Percentiles rank a stretch among this genome's conserved stretches.
phyloP scores from a whole-genome alignment of 345 rosid genomes.

The Boechera retrofracta region DNA sequence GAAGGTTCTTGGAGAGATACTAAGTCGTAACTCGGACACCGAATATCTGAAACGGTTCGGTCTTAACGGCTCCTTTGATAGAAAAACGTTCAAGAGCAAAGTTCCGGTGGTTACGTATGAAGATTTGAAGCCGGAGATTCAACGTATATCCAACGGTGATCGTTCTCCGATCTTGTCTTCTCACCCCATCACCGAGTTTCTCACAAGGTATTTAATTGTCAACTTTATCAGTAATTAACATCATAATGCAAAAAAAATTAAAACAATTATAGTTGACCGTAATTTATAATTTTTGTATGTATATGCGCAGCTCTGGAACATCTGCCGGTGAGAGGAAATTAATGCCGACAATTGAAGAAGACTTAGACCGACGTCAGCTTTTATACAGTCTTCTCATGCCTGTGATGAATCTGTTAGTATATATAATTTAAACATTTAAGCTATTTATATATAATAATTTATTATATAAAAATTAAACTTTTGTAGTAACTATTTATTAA shows the following conservation, averaged over 20 bases:
- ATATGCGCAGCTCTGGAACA: conserved; percentile 78
- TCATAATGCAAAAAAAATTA: background rate
- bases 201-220: conserved; percentile 62
- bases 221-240: conserved; percentile 1
- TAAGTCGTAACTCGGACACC: conserved; percentile 59
- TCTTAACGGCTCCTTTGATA: conserved; percentile 62
- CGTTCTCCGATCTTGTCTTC: conserved; percentile 72
- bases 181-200: conserved; percentile 75
- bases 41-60: conserved; percentile 65
- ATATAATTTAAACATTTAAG: background rate
- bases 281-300: background rate
- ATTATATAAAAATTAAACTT: background rate
- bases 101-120: conserved; percentile 72
- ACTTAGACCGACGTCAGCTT: conserved; percentile 72
- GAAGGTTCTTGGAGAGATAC: conserved; percentile 58
- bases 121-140: conserved; percentile 72
- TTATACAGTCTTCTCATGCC: conserved; percentile 91
- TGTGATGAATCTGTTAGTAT: conserved; percentile 83
- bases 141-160: conserved; percentile 80
- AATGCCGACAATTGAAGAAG: conserved; percentile 91
- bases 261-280: background rate
- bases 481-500: background rate
- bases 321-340: conserved; percentile 96
- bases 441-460: background rate
- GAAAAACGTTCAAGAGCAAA: conserved; percentile 59